Base-by-base conservation (phyloP, 106 monocot genomes). In the Apostasia shenzhenica region DNA sequence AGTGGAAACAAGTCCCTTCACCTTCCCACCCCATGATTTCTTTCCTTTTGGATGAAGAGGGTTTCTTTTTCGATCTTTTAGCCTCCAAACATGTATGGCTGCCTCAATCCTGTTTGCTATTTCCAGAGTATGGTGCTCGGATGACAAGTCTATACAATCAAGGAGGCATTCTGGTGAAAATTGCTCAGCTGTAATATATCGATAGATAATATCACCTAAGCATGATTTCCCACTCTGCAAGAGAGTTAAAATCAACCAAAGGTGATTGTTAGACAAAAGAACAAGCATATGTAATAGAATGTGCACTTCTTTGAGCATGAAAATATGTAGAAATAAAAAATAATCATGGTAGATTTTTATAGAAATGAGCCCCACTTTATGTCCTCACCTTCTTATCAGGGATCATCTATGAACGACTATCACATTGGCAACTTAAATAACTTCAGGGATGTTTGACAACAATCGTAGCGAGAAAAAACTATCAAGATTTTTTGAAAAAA, bases 131-230 rank as follows among this genome's bases (percentile, higher is more conserved):
- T 84, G 90, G 67, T 93, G 93, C 75, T 93, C 93, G 43, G 99
- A 99, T 63, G 99, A 90, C 38, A 93, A 75, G 67, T 99, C 90
- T 57, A 99, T 76, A 59, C 87, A 90, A 61, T 93, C 93, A 2
- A 93, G 75, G n/a, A 99, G 78, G 70, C 85, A 93, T 65, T 99
- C 99, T n/a, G 90, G 78, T 55, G 99, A 93, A 82, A 92, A 99
- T 60, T 93, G 77, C 6, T 90, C 93, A 1, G 99, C 87, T 50
- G 93, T 93, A 63, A 93, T 83, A 66, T 93, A 90, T 11, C 85
- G 86, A 72, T 99, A 90, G 54, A 93, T 93, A 70, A 88, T 90
- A 68, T 99, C 93, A 55, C 99, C 99, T 74, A 99, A 80, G 74
- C 93, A 93, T 53, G 87, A 73, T 63, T 93, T 99, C 10, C 93